Percentiles rank a stretch among this genome's conserved stretches.
Conservation (phyloP, 371 early-diverging fungal species). For the Conidiobolus incongruus region DNA sequence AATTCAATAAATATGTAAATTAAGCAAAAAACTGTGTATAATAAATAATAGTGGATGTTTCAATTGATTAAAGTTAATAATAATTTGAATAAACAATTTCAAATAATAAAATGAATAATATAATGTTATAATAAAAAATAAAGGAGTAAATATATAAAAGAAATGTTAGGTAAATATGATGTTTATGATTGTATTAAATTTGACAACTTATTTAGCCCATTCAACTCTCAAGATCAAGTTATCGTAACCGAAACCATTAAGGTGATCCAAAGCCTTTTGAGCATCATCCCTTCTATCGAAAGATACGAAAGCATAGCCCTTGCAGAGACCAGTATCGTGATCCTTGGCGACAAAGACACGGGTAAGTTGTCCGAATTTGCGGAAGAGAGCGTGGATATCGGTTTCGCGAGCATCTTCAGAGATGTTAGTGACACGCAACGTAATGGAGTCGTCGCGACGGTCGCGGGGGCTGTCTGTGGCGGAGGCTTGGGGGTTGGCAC, state of each 20-base stretch:
- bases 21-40: too few species aligned
- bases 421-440: slow-evolving; percentile 87
- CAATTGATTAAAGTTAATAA: too few species aligned
- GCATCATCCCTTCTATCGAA: slow-evolving; percentile 62
- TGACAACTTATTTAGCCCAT: slow-evolving; percentile 31
- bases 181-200: not conserved
- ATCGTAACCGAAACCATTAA: slow-evolving; percentile 87
- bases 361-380: slow-evolving; percentile 53
- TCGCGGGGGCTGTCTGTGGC: not conserved
- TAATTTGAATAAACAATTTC: too few species aligned
- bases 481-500: slow-evolving; percentile 15
- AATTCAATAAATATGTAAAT: too few species aligned
- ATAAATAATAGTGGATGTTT: too few species aligned
- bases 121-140: too few species aligned
- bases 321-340: slow-evolving; percentile 64
- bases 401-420: slow-evolving; percentile 78
- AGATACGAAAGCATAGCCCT: slow-evolving; percentile 90
- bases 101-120: too few species aligned
- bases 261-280: slow-evolving; percentile 53
- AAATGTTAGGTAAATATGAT: not conserved
- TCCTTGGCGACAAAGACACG: slow-evolving; percentile 73
- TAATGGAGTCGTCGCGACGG: slow-evolving; percentile 43
- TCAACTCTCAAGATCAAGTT: slow-evolving; percentile 83
- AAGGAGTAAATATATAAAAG: not conserved
- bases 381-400: slow-evolving; percentile 76